Base-by-base conservation (phyloP, 768 basidiomycete genomes). In the Rhodotorula toruloides region DNA sequence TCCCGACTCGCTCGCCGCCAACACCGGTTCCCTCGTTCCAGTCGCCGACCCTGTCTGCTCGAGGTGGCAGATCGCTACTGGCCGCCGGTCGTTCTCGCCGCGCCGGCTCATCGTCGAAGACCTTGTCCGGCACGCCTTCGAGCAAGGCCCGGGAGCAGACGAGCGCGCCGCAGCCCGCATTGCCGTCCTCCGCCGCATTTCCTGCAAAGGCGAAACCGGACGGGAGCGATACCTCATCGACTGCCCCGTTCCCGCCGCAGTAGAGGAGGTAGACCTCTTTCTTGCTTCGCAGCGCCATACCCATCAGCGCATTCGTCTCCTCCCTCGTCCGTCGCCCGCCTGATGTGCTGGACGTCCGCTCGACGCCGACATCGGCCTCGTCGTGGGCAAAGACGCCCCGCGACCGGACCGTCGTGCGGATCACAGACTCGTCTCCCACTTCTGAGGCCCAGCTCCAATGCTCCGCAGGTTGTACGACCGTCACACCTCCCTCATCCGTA, bases 271-370 rank as follows among this genome's bases (percentile, higher is more conserved):
- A 40, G 16, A 62, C 61, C 25, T 6, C 8, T 37, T 55, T 47
- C 54, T 55, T 55, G n/a, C 32, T 36, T 21, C 61, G 43, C 53
- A 62, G 37, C 27, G 61, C 29, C 2, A 40, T 46, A 2, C 61
- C 61, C 44, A 54, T 54, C 44, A 62, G 11, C 27, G 53, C 54
- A 46, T 62, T 62, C 19, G 61, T 62, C 19, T 62, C 53, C 25
- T 62, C 61, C 43, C 61, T 36, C 36, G 61, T 55, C 22, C 61
- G 16, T 6, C 61, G 25, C 22, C 39, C 5, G 34, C 1, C 44
- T 27, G 27, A 27, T 22, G 21, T 22, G 32, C 11, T 9, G 32
- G n/a, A n/a, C n/a, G n/a, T n/a, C n/a, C 17, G 50, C 32, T 11
- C 21, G 31, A 22, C 31, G 13, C 44, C 13, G 34, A 9, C 34